Evolutionary conservation across 306 rosid species (phyloP).

Genomic region (Dicorynia guianensis): DNA sequence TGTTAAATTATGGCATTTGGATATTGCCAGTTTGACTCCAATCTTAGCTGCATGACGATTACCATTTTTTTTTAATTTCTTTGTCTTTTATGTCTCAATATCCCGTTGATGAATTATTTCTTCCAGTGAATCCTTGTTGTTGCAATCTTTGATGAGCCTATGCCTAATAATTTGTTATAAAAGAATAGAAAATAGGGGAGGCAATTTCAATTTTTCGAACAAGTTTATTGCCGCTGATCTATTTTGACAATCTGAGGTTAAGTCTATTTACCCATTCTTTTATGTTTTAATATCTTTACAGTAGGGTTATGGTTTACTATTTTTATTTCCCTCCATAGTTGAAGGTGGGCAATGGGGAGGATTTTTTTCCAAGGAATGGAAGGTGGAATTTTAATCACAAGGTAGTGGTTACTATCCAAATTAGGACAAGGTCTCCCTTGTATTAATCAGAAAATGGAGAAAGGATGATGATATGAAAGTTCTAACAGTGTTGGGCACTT

Average conservation of each 20-base stretch:
- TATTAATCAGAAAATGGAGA: background rate
- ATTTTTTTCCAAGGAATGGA: conserved; percentile 86
- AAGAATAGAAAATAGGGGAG: background rate
- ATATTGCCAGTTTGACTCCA: too few relatives aligned
- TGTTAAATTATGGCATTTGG: too few relatives aligned
- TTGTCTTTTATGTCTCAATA: too few relatives aligned
- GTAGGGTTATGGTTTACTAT: conserved; percentile 9
- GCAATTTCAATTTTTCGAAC: background rate
- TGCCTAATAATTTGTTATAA: background rate
- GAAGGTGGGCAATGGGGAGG: conserved; percentile 92
- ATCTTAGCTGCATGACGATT: too few relatives aligned
- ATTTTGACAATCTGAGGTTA: background rate
- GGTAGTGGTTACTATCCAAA: conserved; percentile 51
- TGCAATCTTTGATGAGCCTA: background rate
- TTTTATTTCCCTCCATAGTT: conserved; percentile 54
- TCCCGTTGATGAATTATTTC: background rate
- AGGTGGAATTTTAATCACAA: conserved; percentile 85
- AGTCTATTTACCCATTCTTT: background rate
- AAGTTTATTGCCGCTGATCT: background rate
- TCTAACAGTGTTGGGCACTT: conserved; percentile 37
- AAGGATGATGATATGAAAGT: conserved; percentile 54
- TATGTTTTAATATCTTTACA: background rate
- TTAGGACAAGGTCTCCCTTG: background rate
- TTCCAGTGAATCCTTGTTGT: background rate
- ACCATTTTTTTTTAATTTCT: too few relatives aligned